Conservation (phyloP, 305 asterid genomes). For the Andrographis paniculata region DNA sequence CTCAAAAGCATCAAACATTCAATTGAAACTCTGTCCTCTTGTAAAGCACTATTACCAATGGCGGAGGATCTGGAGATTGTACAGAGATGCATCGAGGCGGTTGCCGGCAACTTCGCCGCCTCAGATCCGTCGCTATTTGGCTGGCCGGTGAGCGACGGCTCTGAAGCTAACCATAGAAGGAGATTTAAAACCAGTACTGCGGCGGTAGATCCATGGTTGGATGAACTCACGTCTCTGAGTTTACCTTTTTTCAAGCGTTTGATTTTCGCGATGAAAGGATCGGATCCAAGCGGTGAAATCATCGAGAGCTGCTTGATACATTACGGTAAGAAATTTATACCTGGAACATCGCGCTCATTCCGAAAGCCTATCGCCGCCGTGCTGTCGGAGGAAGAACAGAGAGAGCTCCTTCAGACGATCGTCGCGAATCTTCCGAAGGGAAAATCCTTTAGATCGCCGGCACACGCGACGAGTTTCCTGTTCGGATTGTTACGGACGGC, state of each 20-base stretch:
- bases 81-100: constrained; percentile 68
- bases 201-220: constrained; percentile 53
- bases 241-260: constrained; percentile 50
- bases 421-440: constrained; percentile 53
- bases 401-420: constrained; percentile 72
- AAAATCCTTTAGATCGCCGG: constrained; percentile 27
- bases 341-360: constrained; percentile 62
- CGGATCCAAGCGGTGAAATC: constrained; percentile 56
- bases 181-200: constrained; percentile 18
- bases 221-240: constrained; percentile 58
- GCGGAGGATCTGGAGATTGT: constrained; percentile 71
- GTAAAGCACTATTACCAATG: constrained; percentile 78
- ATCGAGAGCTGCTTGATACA: constrained; percentile 72
- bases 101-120: constrained; percentile 53
- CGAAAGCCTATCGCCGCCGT: constrained; percentile 35
- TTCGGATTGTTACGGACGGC: constrained; percentile 78
- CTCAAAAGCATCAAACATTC: constrained; percentile 76
- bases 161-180: constrained; percentile 25
- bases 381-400: constrained; percentile 67
- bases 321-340: constrained; percentile 69
- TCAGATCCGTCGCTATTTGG: constrained; percentile 84
- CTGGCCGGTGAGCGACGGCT: constrained; percentile 77
- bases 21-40: constrained; percentile 65
- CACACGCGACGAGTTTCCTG: constrained; percentile 41
- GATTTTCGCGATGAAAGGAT: constrained; percentile 51